These are phyloP conservation scores for Ophiostoma populinum DNA, from an alignment of 2,329 filamentous ascomycete species.

Conservation along the genomic window DNA sequence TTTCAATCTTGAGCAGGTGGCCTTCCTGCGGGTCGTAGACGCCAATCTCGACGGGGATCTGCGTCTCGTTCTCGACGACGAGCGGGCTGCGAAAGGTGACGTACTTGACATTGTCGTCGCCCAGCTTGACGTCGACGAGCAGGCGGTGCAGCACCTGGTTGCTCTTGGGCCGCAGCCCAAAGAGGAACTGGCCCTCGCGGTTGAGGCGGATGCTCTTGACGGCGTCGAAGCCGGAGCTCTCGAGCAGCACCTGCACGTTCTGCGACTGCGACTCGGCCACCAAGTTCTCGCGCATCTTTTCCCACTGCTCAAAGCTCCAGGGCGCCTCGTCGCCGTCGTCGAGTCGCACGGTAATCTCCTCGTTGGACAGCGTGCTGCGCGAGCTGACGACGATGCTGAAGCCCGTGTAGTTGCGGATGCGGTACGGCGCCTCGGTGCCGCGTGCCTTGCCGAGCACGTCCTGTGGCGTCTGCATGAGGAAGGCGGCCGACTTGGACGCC, in stretches of 20 bases:
- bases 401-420: conserved; percentile 87
- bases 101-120: conserved; percentile 93
- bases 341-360: conserved; percentile 57
- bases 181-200: conserved; percentile 85
- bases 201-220: conserved; percentile 79
- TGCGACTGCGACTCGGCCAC: conserved; percentile 63
- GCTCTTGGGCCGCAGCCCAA: conserved; percentile 73
- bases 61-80: conserved; percentile 85
- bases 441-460: conserved; percentile 88
- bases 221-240: conserved; percentile 85
- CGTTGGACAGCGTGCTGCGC: conserved; percentile 48
- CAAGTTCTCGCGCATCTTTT: conserved; percentile 86
- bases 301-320: conserved; percentile 95
- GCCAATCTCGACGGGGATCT: conserved; percentile 87
- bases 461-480: conserved; percentile 62
- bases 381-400: conserved; percentile 78
- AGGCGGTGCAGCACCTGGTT: conserved; percentile 75
- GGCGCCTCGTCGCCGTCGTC: conserved; percentile 80
- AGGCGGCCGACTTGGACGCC: conserved; percentile 81
- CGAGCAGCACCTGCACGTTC: conserved; percentile 65
- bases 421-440: conserved; percentile 79
- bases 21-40: conserved; percentile 78
- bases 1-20: conserved; percentile 90
- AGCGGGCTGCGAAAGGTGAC: conserved; percentile 89
- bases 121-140: conserved; percentile 79